These are phyloP conservation scores for Xylaria cubensis DNA, from an alignment of 495 filamentous ascomycete species.

Conservation along the genomic window DNA sequence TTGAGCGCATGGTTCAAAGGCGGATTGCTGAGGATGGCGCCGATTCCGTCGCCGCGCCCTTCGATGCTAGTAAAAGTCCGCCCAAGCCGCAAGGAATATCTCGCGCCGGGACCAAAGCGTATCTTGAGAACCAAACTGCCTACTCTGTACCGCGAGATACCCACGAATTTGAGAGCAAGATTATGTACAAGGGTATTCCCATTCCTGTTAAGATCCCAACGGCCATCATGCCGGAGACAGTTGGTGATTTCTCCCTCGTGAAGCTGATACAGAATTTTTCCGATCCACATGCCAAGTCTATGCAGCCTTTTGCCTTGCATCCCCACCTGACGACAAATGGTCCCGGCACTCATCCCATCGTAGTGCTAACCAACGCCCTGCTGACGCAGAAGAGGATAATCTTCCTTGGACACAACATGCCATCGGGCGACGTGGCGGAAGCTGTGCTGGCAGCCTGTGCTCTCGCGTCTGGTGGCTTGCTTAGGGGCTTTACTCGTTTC, in stretches of 20 bases:
- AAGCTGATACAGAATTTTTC: slow-evolving; percentile 96
- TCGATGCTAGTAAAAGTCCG: slow-evolving; percentile 55
- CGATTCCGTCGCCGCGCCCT: slow-evolving; percentile 48
- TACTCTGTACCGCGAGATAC: slow-evolving; percentile 87
- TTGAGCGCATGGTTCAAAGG: slow-evolving; percentile 87
- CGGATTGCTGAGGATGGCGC: slow-evolving; percentile 60
- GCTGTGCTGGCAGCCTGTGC: slow-evolving; percentile 94
- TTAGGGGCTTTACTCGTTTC: slow-evolving; percentile 94
- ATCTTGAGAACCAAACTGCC: slow-evolving; percentile 54
- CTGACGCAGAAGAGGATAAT: slow-evolving; percentile 96
- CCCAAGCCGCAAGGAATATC: slow-evolving; percentile 56
- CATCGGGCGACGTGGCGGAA: slow-evolving; percentile 93
- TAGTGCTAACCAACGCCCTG: slow-evolving; percentile 79
- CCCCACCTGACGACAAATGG: slow-evolving; percentile 94
- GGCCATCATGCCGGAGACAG: slow-evolving; percentile 90
- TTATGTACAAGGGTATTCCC: slow-evolving; percentile 93
- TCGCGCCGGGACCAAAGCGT: slow-evolving; percentile 60
- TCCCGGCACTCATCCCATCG: slow-evolving; percentile 76
- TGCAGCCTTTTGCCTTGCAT: slow-evolving; percentile 87
- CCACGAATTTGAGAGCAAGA: slow-evolving; percentile 93
- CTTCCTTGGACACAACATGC: slow-evolving; percentile 92
- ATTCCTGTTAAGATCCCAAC: slow-evolving; percentile 96
- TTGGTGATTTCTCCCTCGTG: slow-evolving; percentile 96
- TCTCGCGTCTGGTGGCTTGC: slow-evolving; percentile 90
- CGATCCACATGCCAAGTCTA: slow-evolving; percentile 74